These are phyloP conservation scores for Cadophora sp. DNA, from an alignment of 2,329 filamentous ascomycete species.

Conservation along the genomic window DNA sequence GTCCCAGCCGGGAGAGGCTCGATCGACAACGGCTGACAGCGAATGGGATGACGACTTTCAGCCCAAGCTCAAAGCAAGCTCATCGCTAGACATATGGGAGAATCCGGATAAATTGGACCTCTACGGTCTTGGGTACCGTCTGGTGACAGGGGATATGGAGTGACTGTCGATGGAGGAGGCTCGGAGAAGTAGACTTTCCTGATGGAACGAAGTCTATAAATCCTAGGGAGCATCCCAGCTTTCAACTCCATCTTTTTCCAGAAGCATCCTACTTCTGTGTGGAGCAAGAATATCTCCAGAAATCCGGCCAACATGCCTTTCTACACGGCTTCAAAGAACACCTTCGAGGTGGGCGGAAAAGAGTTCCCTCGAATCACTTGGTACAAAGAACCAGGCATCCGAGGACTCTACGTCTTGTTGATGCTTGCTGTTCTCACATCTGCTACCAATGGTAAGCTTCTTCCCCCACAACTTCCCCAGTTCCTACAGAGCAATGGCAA, in stretches of 20 bases:
- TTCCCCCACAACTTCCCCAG: too few relatives aligned
- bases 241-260: not conserved
- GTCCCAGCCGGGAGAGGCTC: conserved; percentile 19
- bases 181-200: not conserved
- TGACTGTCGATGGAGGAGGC: conserved; percentile 6
- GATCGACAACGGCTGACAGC: conserved; percentile 3
- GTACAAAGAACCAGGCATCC: conserved; percentile 61
- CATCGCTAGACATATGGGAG: conserved; percentile 4
- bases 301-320: conserved; percentile 31
- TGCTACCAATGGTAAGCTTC: conserved; percentile 52
- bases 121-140: conserved; percentile 4
- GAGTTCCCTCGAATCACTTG: conserved; percentile 52
- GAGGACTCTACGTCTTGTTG: conserved; percentile 60
- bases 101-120: conserved; percentile 19
- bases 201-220: conserved; percentile 19
- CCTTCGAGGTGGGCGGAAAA: conserved; percentile 42
- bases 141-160: conserved; percentile 5
- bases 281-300: conserved; percentile 1
- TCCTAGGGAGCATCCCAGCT: not conserved
- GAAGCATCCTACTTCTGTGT: conserved; percentile 13
- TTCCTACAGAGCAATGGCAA: not conserved
- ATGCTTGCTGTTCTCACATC: conserved; percentile 49
- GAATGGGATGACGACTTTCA: not conserved
- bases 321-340: conserved; percentile 37
- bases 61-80: conserved; percentile 5